These are phyloP conservation scores for Mycena venus DNA, from an alignment of 768 basidiomycete genomes.

Conservation along the genomic window DNA sequence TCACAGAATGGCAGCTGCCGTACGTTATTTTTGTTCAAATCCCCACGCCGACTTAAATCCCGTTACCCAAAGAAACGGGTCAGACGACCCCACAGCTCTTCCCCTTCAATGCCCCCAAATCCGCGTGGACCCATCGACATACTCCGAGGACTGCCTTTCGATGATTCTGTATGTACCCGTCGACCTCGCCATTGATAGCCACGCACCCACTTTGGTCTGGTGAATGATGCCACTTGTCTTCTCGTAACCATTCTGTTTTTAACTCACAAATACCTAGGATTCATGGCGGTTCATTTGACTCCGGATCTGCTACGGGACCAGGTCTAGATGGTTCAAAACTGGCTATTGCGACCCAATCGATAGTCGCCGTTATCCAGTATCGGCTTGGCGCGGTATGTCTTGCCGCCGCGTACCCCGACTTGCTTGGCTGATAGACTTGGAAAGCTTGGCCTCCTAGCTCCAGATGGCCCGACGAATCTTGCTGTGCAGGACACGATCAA, in stretches of 20 bases:
- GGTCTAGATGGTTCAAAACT: slow-evolving; percentile 87
- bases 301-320: slow-evolving; percentile 77
- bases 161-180: slow-evolving; percentile 80
- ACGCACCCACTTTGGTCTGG: slow-evolving; percentile 69
- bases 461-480: slow-evolving; percentile 77
- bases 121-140: slow-evolving; percentile 59
- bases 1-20: slow-evolving; percentile 73
- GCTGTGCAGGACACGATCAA: slow-evolving; percentile 78
- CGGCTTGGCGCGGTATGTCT: slow-evolving; percentile 80
- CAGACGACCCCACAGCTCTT: slow-evolving; percentile 63
- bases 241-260: neutral
- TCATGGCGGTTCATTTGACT: slow-evolving; percentile 87
- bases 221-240: neutral
- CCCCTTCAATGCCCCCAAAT: slow-evolving; percentile 83
- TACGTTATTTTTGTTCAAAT: slow-evolving; percentile 46
- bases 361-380: slow-evolving; percentile 88
- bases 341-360: slow-evolving; percentile 75
- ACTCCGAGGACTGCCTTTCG: slow-evolving; percentile 86
- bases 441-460: slow-evolving; percentile 82
- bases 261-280: slow-evolving; percentile 58
- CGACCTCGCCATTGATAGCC: slow-evolving; percentile 44
- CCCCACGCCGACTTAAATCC: neutral
- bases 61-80: slow-evolving; percentile 57
- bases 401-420: neutral
- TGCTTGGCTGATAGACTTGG: slow-evolving; percentile 11